Evolutionary conservation across 2,329 filamentous ascomycete species (phyloP), one percentile per base, ranked within the genome.

Genomic region (Curvularia sp.): DNA sequence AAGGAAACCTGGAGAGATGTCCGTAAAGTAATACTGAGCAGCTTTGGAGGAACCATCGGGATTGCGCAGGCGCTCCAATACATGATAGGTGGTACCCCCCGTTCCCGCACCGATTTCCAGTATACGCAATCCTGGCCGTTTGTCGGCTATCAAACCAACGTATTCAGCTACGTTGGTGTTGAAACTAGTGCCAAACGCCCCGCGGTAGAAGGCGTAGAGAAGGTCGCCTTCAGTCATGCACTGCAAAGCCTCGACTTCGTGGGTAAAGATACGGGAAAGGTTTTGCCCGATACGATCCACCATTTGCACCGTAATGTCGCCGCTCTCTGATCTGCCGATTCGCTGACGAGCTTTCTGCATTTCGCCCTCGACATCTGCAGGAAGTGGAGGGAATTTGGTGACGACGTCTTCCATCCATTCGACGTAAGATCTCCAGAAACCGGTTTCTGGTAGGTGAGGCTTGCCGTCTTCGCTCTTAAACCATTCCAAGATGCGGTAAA

Each of bases 91-190:
- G 1, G 55, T 53, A 49, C 55, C 55, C 8, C 55, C 55, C 15
- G 55, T 57, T 30, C 55, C 55, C 9, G 43, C 55, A 12, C 55
- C 55, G n/a, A 57, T 57, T 38, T 57, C 55, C n/a, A 57, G n/a
- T 7, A 57, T 53, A 15, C 49, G 49, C 22, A 53, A 5, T 20
- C 55, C 55, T 5, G 55, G 55, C 35, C 47, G 55, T 26, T 57
- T 53, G 22, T 57, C 55, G n/a, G 55, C 55, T 7, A 57, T 26
- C 20, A 57, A 28, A 28, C 55, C 55, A 12, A 57, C 49, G 20
- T 57, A 57, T 26, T 57, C 55, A 7, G 55, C 55, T 7, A 57
- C 49, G 5, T 57, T 53, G 15, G 55, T 48, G 43, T 57, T 57
- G 49, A 57, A 57, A 42, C 55, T 57, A 3, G 55, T 57, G 7